Evolutionary conservation across 2,329 filamentous ascomycete species (phyloP).

Genomic region (Alternaria sp.): DNA sequence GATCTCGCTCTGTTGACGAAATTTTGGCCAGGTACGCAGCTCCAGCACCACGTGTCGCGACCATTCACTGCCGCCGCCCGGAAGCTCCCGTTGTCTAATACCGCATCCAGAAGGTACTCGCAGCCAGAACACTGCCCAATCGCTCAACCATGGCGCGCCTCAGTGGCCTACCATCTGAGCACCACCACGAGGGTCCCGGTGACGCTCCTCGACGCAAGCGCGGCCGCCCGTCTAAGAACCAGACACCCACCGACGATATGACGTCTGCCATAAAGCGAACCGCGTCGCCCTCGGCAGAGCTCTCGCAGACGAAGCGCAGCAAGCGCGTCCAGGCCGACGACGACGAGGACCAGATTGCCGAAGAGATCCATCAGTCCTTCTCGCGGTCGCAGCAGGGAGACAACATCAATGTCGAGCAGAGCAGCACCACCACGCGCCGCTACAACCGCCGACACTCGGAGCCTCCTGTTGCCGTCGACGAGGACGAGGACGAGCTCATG

Average conservation of each 20-base stretch:
- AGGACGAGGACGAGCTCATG: conserved; percentile 23
- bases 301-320: conserved; percentile 39
- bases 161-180: conserved; percentile 43
- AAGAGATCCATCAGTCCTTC: conserved; percentile 41
- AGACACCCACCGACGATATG: conserved; percentile 26
- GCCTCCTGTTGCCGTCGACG: conserved; percentile 30
- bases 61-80: neutral
- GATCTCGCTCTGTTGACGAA: conserved; percentile 2
- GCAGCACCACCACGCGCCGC: conserved; percentile 23
- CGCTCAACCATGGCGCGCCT: conserved; percentile 40
- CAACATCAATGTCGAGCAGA: conserved; percentile 20
- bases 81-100: neutral
- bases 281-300: conserved; percentile 34
- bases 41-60: conserved; percentile 1
- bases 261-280: conserved; percentile 33
- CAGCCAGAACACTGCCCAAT: neutral
- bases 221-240: conserved; percentile 36
- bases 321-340: conserved; percentile 40
- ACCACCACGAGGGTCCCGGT: conserved; percentile 44
- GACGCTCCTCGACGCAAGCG: conserved; percentile 42
- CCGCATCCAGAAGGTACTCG: neutral
- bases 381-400: conserved; percentile 32
- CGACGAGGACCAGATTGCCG: conserved; percentile 39
- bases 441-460: conserved; percentile 44
- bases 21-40: conserved; percentile 14